Evolutionary conservation across 2,329 filamentous ascomycete species (phyloP), one percentile per base, ranked within the genome.

Genomic region (Fusarium longipes): DNA sequence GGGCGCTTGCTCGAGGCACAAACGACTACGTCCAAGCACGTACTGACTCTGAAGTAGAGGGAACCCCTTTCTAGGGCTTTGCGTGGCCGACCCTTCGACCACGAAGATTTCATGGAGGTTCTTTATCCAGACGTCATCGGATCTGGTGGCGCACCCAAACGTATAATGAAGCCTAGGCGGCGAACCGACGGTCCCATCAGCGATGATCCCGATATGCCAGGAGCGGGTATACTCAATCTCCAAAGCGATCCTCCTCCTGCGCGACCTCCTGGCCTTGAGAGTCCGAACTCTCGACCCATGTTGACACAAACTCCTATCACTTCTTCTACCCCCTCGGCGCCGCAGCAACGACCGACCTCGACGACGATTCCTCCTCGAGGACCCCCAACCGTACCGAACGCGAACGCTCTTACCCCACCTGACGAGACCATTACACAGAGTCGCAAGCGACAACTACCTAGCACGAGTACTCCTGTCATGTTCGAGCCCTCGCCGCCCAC

Each of bases 81-180:
- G 7, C 82, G 84, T 53, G 85, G 85, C 30, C 80, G 86, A 15
- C 83, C 86, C 2, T 88, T 88, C 69, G 86, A 88, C 22, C 84
- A 88, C 70, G 85, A 88, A 72, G 82, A 87, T 35, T 88, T 80
- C 73, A 86, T 87, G 83, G 85, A 88, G 72, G 81, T 87, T 22
- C 77, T 88, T 11, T 88, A 87, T 60, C 85, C 85, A 29, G 86
- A 88, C 56, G 86, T 88, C 10, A 80, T 88, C 40, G 86, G 86
- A 12, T 87, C 86, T 2, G 84, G 85, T 22, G 86, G 86, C 51
- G 85, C 85, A 1, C 86, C 86, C 1, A 87, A 87, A 73, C 82
- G 86, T 29, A 81, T 87, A 67, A 87, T 86, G 77, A 86, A 85
- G 72, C 82, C 84, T 11, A 78, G 84, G 58, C 78, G 85, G 64